Base-by-base conservation (phyloP, 768 basidiomycete genomes). In the Leccinum imitatum region DNA sequence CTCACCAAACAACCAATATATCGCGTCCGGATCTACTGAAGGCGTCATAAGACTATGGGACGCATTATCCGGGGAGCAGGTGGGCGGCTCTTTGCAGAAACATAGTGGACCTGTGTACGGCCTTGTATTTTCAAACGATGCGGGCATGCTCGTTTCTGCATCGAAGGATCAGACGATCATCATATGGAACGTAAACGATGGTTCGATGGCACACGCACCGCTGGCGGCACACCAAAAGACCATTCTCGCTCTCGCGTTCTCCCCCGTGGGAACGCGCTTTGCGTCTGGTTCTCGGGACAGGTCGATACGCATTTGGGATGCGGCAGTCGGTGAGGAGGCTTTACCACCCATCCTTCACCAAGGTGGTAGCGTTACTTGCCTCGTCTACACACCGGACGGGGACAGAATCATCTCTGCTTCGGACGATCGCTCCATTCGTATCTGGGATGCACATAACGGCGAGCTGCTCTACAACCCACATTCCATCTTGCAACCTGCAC, bases 101-200 rank as follows among this genome's bases (percentile, higher is more conserved):
- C 74, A 75, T 25, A 53, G 21, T 17, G 66, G 48, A 3, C 35
- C 65, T 1, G 59, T 75, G 41, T 73, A 65, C 48, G 60, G 55
- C 2, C 69, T 75, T 7, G 75, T 52, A 8, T 75, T 74, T 53
- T 76, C 74, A 8, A 63, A 58, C 41, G 71, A 75, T 50, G 73
- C 57, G 3, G 59, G 6, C 11, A 37, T 54, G 30, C 60, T 73
- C 14, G 65, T 73, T 15, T 73, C 72, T 5, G 70, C 59, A 2
- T 72, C 70, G 3, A 59, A 65, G 21, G 68, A 72, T 47, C 60
- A 64, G 47, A 67, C 64, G 21, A 68, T 75, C 59, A 25, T 71
- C 44, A 17, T 71, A 21, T 74, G 72, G 73, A 58, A 73, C 31
- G 47, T 53, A 4, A 19, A 50, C 6, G 63, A 64, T 21, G 63